Conservation (phyloP, 2,329 filamentous ascomycete genomes). For the Pestalotiopsis fici region DNA sequence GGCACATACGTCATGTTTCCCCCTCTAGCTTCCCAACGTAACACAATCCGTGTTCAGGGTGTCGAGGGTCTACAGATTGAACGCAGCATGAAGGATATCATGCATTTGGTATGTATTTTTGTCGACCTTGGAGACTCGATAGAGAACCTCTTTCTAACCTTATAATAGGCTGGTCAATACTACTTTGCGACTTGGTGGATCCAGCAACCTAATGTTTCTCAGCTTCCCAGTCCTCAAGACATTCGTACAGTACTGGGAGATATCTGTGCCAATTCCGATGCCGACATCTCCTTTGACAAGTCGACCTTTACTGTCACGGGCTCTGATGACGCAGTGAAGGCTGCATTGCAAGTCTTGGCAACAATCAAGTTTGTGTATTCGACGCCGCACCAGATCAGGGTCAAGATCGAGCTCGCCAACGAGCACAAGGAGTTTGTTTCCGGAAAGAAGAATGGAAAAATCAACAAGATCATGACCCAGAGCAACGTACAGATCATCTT, state of each 20-base stretch:
- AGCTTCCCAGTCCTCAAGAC: constrained; percentile 67
- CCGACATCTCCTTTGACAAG: constrained; percentile 93
- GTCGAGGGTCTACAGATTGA: constrained; percentile 93
- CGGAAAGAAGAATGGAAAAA: constrained; percentile 99
- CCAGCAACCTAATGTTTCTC: constrained; percentile 69
- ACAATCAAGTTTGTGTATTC: constrained; percentile 87
- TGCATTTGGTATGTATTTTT: constrained; percentile 73
- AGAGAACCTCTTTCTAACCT: constrained; percentile 21
- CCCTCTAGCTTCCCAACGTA: constrained; percentile 80
- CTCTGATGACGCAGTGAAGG: constrained; percentile 94
- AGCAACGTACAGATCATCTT: constrained; percentile 99
- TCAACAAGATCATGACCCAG: constrained; percentile 99
- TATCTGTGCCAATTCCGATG: constrained; percentile 94
- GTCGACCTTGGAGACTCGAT: not conserved
- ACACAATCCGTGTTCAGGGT: constrained; percentile 85
- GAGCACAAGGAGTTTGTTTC: constrained; percentile 99
- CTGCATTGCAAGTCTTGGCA: constrained; percentile 90
- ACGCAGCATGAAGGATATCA: constrained; percentile 91
- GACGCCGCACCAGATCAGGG: constrained; percentile 87
- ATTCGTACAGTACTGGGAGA: constrained; percentile 90
- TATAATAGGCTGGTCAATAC: constrained; percentile 81
- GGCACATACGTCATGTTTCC: constrained; percentile 95
- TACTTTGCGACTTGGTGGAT: constrained; percentile 98
- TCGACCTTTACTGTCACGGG: constrained; percentile 92
- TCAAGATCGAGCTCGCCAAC: constrained; percentile 98